Conservation (phyloP, 805 yeast species). For the Candida berthetii region DNA sequence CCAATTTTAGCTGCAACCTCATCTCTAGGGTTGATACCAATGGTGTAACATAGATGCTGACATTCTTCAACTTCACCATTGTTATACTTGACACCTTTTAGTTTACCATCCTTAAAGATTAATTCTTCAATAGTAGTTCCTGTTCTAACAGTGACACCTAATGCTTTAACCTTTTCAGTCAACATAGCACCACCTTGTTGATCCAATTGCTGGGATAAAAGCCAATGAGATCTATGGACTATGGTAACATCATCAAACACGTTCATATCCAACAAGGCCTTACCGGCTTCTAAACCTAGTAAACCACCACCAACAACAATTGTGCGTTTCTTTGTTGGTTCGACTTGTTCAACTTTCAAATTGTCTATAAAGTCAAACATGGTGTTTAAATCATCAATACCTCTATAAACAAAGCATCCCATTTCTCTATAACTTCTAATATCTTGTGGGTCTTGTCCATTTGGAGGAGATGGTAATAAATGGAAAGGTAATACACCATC, state of each 20-base stretch:
- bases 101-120: constrained; percentile 22
- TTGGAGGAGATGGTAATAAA: constrained; percentile 13
- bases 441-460: constrained; percentile 6
- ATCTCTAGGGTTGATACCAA: constrained; percentile 29
- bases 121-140: constrained; percentile 44
- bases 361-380: constrained; percentile 20
- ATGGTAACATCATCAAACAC: constrained; percentile 22
- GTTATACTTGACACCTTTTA: constrained; percentile 19
- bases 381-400: constrained; percentile 25
- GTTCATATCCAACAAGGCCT: constrained; percentile 26
- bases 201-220: constrained; percentile 29
- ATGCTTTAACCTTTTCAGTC: constrained; percentile 40
- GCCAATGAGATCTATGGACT: constrained; percentile 27
- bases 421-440: constrained; percentile 13
- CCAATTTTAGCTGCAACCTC: constrained; percentile 23
- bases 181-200: constrained; percentile 26
- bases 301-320: constrained; percentile 29
- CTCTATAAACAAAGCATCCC: constrained; percentile 29
- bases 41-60: constrained; percentile 26
- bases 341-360: neutral
- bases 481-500: constrained; percentile 23
- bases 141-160: constrained; percentile 47
- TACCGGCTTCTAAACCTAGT: constrained; percentile 30
- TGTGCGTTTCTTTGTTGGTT: constrained; percentile 20
- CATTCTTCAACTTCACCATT: constrained; percentile 25